Base-by-base conservation (phyloP, 768 basidiomycete genomes). In the Mycena polygramma region DNA sequence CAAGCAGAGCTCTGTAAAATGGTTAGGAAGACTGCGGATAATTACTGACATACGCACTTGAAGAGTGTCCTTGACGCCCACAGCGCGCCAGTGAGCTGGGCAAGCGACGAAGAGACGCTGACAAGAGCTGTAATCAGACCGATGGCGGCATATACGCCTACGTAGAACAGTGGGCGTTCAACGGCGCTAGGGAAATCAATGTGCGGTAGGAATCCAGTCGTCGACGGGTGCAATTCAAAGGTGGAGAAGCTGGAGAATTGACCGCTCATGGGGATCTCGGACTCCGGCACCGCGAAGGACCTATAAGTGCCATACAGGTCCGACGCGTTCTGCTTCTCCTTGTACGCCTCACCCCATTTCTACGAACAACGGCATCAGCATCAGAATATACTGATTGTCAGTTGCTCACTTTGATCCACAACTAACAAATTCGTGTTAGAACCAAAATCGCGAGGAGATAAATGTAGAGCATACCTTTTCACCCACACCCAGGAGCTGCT, bases 161-260 rank as follows among this genome's bases (percentile, higher is more conserved):
- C 83, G 72, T 91, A 93, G 79, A 91, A 92, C 73, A 93, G 76
- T 0, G 93, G 93, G 45, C 90, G 86, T n/a, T 87, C 83, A 19
- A 85, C 78, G 0, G 89, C 91, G 43, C 81, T 82, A 0, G 91
- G 91, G 76, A 81, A 85, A 15, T 82, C 57, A 20, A 67, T 61
- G 20, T 77, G 76, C 13, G 11, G 49, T 43, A 71, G 49, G 26
- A 66, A 60, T 57, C 61, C 36, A 17, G 22, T 68, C 76, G 58
- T 62, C 30, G 66, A 48, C 9, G 35, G 15, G 7, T 30, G 57
- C 35, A 60, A 57, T 5, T 66, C 55, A 20, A 63, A 43, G 58
- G 61, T 17, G 57, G 41, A 39, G 58, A 65, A 30, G 54, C 49
- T 54, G 60, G 59, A 9, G 63, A 66, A 22, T 37, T 55, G 54